Base-by-base conservation (phyloP, 78 protist genomes). In the Planoprotostelium fungivorum region DNA sequence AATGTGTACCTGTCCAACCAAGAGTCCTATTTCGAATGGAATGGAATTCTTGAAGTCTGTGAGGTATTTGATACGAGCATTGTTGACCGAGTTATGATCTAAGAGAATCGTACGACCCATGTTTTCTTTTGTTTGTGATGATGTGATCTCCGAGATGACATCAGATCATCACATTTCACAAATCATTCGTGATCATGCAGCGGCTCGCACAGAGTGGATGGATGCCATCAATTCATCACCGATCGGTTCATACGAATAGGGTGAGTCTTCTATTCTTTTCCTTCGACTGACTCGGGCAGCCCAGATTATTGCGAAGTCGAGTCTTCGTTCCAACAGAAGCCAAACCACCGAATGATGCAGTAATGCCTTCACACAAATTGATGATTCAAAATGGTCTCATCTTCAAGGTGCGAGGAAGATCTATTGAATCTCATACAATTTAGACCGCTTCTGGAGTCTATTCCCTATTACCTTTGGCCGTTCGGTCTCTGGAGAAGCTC, bases 401-500 rank as follows among this genome's bases (percentile, higher is more conserved):
- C 73, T 51, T 16, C 5, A 51, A 51, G n/a, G n/a, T n/a, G n/a
- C n/a, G n/a, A n/a, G n/a, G n/a, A n/a, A n/a, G n/a, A n/a, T n/a
- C n/a, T n/a, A n/a, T n/a, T n/a, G n/a, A n/a, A n/a, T n/a, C n/a
- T n/a, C n/a, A n/a, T n/a, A n/a, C n/a, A n/a, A n/a, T n/a, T 38
- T 0, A 88, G 85, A 38, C 89, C 34, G 38, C 92, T 73, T 36
- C 84, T 5, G 94, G 94, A 38, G 63, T 90, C 1, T 92, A 92
- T 86, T 85, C 87, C 38, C 87, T 87, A 9, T 51, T 92, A 86
- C 94, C 94, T 51, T 63, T 92, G 0, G 94, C 90, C 25, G 89
- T 85, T n/a, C 85, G 89, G 29, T 91, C 51, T 0, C 28, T 93
- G 5, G 95, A 93, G 38, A 93, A 90, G 63, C 35, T 93, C 0